Base-by-base conservation (phyloP, 768 basidiomycete species). In the Auricularia auricula-judae region DNA sequence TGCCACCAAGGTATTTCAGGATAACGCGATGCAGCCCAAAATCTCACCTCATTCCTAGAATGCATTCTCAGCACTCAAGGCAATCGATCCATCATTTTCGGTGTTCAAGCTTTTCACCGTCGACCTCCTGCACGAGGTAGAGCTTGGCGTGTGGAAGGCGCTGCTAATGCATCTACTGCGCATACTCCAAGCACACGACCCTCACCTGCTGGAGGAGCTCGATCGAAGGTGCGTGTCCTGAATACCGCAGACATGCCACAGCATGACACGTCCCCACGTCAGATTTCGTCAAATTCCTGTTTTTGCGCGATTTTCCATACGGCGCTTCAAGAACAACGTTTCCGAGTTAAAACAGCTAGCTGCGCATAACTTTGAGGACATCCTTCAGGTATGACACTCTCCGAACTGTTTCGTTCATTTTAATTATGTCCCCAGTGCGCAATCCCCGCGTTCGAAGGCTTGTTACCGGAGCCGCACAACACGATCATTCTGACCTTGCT, bases 71-170 rank as follows among this genome's bases (percentile, higher is more conserved):
- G 43, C 68, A 1, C 47, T 51, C 47, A 11, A 63, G 63, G 0
- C 65, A 75, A 1, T 18, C 58, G 5, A 4, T 23, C 1, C 42
- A 72, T 18, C 70, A 69, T 3, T 73, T 72, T 33, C 65, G 76
- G 43, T 34, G 72, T 76, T 66, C 61, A 29, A 0, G 0, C 69
- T 75, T 12, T 70, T 80, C 0, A 67, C 73, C 0, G 68, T 71
- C 0, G 77, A 81, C 59, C 66, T 80, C 10, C 39, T 81, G 64
- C 79, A 80, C 36, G 76, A 80, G 51, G 70, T 77, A 35, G 76
- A 80, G 62, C 67, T 80, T 0, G 78, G 80, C 0, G 69, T 76
- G 0, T 80, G 76, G 71, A 78, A 78, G 62, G 44, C 64, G 0
- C 34, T 79, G 0, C 72, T 80, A 34, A 71, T 67, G 1, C 80